Evolutionary conservation across 2,329 filamentous ascomycete species (phyloP).

Genomic region (Alternaria viburni): DNA sequence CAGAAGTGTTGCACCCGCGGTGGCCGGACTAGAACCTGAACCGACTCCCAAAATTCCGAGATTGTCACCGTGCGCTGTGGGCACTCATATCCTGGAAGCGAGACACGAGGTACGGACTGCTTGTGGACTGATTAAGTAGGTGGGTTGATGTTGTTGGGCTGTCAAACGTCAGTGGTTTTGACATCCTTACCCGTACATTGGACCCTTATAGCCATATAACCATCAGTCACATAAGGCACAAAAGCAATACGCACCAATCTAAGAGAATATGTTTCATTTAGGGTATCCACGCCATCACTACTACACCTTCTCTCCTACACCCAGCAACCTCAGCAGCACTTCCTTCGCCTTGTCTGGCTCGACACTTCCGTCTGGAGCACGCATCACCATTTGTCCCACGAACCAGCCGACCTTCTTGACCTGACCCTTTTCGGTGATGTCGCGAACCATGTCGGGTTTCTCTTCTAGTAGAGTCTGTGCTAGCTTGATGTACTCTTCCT

Average conservation of each 20-base stretch:
- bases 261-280: slow-evolving; percentile 6
- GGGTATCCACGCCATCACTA: slow-evolving; percentile 1
- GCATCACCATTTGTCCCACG: slow-evolving; percentile 71
- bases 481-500: slow-evolving; percentile 62
- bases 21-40: background rate
- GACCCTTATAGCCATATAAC: background rate
- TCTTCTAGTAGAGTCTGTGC: slow-evolving; percentile 61
- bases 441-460: slow-evolving; percentile 64
- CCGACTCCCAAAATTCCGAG: too few relatives aligned
- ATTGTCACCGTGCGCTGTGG: background rate
- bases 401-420: slow-evolving; percentile 71
- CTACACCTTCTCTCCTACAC: slow-evolving; percentile 4
- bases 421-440: slow-evolving; percentile 65
- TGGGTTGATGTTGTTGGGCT: background rate
- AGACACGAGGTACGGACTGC: background rate
- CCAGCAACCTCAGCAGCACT: slow-evolving; percentile 59
- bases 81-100: background rate
- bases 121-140: background rate
- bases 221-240: background rate
- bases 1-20: background rate
- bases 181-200: background rate
- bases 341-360: slow-evolving; percentile 65
- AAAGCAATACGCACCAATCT: background rate
- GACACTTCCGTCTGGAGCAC: slow-evolving; percentile 65
- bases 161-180: background rate